Evolutionary conservation across 2,329 filamentous ascomycete species (phyloP).

Genomic region (Pestalotiopsis sp.): DNA sequence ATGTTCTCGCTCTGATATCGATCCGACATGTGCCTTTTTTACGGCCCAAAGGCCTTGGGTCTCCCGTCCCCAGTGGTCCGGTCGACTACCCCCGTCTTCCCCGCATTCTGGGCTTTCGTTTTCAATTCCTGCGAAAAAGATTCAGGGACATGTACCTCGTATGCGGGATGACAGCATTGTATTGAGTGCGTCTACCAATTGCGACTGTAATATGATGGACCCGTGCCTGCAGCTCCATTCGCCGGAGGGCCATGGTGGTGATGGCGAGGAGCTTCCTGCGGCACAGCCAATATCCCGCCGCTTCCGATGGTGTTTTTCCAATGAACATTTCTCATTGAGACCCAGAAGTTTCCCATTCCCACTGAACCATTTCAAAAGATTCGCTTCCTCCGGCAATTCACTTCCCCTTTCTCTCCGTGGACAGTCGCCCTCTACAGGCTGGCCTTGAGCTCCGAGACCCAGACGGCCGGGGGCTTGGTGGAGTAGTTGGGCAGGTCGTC

Average conservation of each 20-base stretch:
- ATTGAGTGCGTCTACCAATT: too few relatives aligned
- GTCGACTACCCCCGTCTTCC: background rate
- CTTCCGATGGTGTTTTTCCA: too few relatives aligned
- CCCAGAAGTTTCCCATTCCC: too few relatives aligned
- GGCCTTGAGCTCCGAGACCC: conserved; percentile 10
- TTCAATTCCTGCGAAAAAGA: background rate
- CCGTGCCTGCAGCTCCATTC: background rate
- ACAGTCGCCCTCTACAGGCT: background rate
- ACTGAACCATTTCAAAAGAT: background rate
- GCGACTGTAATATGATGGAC: background rate
- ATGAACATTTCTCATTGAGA: too few relatives aligned
- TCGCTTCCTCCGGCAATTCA: background rate
- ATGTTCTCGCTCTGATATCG: background rate
- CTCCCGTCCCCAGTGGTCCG: background rate
- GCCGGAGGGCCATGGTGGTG: background rate
- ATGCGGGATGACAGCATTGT: background rate
- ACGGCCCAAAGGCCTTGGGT: background rate
- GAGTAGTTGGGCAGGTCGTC: conserved; percentile 17
- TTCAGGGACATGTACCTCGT: background rate
- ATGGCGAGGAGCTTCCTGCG: too few relatives aligned
- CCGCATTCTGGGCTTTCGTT: background rate
- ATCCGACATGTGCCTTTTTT: background rate
- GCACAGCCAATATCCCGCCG: too few relatives aligned
- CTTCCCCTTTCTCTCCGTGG: background rate
- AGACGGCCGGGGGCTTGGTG: conserved; percentile 11